phyloP scores from a whole-genome alignment of 345 rosid species.

The Brassica napus region Da-Ae NC_063452.1:52983501-52984000 shows the following conservation, averaged over 20 bases:
- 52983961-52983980: background rate
- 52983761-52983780: slow-evolving; percentile 58
- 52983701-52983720: no score
- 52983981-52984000: slow-evolving; percentile 11
- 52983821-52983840: slow-evolving; percentile 19
- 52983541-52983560: slow-evolving; percentile 72
- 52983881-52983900: background rate
- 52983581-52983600: slow-evolving; percentile 73
- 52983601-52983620: slow-evolving; percentile 62
- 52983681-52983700: no score
- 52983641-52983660: no score
- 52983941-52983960: slow-evolving; percentile 25
- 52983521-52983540: slow-evolving; percentile 61
- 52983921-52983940: slow-evolving; percentile 1
- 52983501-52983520: slow-evolving; percentile 87
- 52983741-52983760: slow-evolving; percentile 58
- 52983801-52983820: slow-evolving; percentile 25
- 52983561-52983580: slow-evolving; percentile 66
- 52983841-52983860: slow-evolving; percentile 26
- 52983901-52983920: background rate
- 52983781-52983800: slow-evolving; percentile 68
- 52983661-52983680: background rate
- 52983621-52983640: slow-evolving; percentile 52
- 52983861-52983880: slow-evolving; percentile 17
- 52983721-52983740: no score